A percentile compares a stretch with the other conserved stretches of the same genome.
These are phyloP conservation scores for Kregervanrija fluxuum DNA, from an alignment of 805 yeast genomes.

Conservation along the genomic window DNA sequence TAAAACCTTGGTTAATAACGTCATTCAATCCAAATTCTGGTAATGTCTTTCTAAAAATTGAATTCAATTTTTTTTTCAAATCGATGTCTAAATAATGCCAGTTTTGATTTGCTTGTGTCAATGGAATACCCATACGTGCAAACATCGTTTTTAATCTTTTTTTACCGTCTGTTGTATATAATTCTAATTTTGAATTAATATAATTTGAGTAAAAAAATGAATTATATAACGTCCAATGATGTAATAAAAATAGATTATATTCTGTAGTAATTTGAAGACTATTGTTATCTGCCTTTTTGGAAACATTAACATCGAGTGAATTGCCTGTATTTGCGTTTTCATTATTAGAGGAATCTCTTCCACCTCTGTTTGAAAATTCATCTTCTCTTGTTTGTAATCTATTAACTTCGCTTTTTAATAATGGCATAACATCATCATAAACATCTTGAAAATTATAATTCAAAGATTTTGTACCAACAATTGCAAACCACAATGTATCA, in stretches of 20 bases:
- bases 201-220: conserved; percentile 87
- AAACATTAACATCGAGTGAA: conserved; percentile 9
- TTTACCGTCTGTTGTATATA: conserved; percentile 91
- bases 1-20: conserved; percentile 76
- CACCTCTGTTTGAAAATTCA: conserved; percentile 3
- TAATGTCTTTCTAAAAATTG: conserved; percentile 61
- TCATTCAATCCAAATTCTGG: conserved; percentile 78
- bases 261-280: conserved; percentile 67
- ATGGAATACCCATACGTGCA: conserved; percentile 93
- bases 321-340: background rate
- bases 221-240: conserved; percentile 92
- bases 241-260: conserved; percentile 73
- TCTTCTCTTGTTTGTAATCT: conserved; percentile 41
- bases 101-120: conserved; percentile 80
- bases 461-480: conserved; percentile 80
- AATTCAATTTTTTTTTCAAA: conserved; percentile 65
- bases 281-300: conserved; percentile 27
- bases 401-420: conserved; percentile 74
- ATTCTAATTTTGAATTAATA: conserved; percentile 75
- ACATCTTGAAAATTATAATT: conserved; percentile 69
- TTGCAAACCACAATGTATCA: conserved; percentile 74
- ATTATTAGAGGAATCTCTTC: background rate
- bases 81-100: conserved; percentile 87
- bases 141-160: conserved; percentile 82
- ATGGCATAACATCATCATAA: conserved; percentile 63